These are phyloP conservation scores for Aspergillus clavatus DNA, from an alignment of 2,329 filamentous ascomycete species.

Conservation along the genomic window DNA sequence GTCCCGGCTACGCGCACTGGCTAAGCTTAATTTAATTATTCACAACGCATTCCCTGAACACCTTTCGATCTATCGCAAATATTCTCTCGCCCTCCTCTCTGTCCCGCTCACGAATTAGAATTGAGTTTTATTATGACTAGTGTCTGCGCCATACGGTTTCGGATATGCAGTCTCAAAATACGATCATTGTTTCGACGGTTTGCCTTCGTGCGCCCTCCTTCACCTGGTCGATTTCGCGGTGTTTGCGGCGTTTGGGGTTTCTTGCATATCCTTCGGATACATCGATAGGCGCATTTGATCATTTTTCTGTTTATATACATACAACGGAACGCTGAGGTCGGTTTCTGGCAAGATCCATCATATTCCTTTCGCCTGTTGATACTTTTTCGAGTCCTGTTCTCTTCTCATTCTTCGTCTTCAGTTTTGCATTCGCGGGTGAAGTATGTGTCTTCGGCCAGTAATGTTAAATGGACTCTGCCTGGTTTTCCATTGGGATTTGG, in stretches of 20 bases:
- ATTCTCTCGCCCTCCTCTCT: not conserved
- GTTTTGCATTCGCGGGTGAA: not conserved
- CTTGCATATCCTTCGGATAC: not conserved
- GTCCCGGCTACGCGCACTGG: slow-evolving; percentile 45
- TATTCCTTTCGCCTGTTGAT: not conserved
- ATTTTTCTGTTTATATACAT: not conserved
- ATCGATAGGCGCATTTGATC: not conserved
- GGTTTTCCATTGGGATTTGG: not conserved
- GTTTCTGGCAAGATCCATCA: not conserved
- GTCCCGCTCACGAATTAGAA: not conserved
- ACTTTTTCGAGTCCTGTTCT: not conserved
- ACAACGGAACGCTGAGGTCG: not conserved
- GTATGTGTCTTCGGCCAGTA: not conserved
- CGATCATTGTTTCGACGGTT: not conserved
- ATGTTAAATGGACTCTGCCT: not conserved
- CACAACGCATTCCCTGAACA: not conserved
- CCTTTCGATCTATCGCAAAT: not conserved
- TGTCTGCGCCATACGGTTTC: not conserved
- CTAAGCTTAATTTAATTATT: slow-evolving; percentile 12
- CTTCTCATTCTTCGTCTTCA: not conserved
- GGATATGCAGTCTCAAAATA: not conserved
- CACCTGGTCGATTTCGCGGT: not conserved
- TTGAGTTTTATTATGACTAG: not conserved
- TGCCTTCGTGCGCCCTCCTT: not conserved
- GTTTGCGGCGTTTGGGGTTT: not conserved